phyloP scores from a whole-genome alignment of 257 asterid species.

The Solanum ossicruentum region DNA sequence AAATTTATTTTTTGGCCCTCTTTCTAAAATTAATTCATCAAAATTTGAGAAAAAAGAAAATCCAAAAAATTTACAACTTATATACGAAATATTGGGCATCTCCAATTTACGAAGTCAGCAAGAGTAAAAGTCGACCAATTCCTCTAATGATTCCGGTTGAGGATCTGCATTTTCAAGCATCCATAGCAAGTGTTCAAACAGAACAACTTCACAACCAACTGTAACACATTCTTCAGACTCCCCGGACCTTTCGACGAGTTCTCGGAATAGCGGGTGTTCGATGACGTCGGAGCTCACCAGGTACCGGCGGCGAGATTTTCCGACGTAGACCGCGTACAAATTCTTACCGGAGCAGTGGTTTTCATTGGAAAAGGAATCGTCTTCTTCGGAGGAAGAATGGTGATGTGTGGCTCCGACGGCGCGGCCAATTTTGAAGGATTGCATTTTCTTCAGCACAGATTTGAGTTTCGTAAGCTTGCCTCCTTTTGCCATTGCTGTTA shows the following conservation, averaged over 20 bases:
- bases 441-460: constrained; percentile 84
- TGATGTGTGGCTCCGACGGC: constrained; percentile 15
- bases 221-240: constrained; percentile 22
- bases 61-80: constrained; percentile 17
- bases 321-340: constrained; percentile 69
- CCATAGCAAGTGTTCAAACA: constrained; percentile 85
- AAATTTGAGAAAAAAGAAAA: not conserved
- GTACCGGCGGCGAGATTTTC: constrained; percentile 80
- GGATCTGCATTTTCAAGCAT: constrained; percentile 84
- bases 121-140: constrained; percentile 62
- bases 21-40: constrained; percentile 2
- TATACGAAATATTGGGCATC: constrained; percentile 20
- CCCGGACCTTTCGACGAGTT: constrained; percentile 39
- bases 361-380: not conserved
- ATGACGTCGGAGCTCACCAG: constrained; percentile 61
- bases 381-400: not conserved
- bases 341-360: not conserved
- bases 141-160: constrained; percentile 68
- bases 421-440: constrained; percentile 72
- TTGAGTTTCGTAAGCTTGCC: constrained; percentile 79
- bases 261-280: constrained; percentile 79
- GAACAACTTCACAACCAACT: constrained; percentile 80
- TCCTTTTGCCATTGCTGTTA: constrained; percentile 56
- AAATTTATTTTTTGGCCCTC: not conserved
- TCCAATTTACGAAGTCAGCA: constrained; percentile 23